Evolutionary conservation across 371 early-diverging fungal species (phyloP), one percentile per base, ranked within the genome.

Genomic region (Circinella umbellata): DNA sequence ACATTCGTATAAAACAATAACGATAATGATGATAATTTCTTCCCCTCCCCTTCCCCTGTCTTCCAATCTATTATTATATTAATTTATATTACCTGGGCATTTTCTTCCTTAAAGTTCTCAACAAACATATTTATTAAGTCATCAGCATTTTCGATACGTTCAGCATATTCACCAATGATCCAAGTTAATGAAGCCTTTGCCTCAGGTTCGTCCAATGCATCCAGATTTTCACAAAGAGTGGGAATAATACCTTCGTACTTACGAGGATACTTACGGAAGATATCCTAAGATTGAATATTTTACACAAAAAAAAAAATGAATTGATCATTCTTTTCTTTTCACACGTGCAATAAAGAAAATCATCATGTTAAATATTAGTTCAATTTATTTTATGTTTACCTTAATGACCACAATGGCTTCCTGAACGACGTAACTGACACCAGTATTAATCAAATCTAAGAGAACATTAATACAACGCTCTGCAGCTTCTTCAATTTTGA

Each of bases 151-250:
- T 95, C 94, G 70, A 97, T 95, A 54, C 95, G 83, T 66, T 96
- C 95, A 4, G 96, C 94, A 79, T 98, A 96, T 79, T 97, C 94
- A 11, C 99, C 99, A 73, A 97, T 89, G 67, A 98, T 96, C 99
- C 99, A 98, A 67, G 97, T 92, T 85, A 98, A 83, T 1, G 98
- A 92, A 3, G 97, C 95, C 75, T 95, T 95, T 51, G 99, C 97
- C 64, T 98, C 97, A 14, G 96, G 93, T 71, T 97, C 97, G 80
- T 98, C 97, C 66, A 98, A 72, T 54, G 82, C 87, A 70, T 96
- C 96, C 63, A 97, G 77, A 79, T 96, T 93, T 67, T 96, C 93
- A 79, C 96, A 96, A 36, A 98, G 84, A 2, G 91, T 87, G 3
- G 89, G 87, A 67, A 98, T 94, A 65, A 95, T 90, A 48, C 90